Evolutionary conservation across 306 rosid species (phyloP).

Genomic region (Castanospermum australe): DNA sequence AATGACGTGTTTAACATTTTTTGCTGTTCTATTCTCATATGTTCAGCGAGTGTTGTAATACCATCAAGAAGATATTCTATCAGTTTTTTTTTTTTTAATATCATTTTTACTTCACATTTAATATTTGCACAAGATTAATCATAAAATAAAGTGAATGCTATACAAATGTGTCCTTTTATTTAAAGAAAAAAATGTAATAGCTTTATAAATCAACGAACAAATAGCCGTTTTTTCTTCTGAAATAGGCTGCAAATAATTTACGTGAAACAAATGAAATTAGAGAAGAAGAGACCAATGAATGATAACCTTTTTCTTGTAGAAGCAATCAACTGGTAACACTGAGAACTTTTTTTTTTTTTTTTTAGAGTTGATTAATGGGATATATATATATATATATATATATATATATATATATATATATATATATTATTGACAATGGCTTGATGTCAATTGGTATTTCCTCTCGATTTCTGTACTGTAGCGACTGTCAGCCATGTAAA

Average conservation of each 20-base stretch:
- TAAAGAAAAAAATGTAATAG: no score
- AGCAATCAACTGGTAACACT: no score
- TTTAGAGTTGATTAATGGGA: no score
- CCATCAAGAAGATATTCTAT: neutral
- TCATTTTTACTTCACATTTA: neutral
- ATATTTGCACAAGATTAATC: neutral
- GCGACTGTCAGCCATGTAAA: no score
- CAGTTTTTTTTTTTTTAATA: neutral
- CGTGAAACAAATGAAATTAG: neutral
- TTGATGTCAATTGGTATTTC: no score
- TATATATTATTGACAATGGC: no score
- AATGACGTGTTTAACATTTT: neutral
- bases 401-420: no score
- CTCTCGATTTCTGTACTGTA: no score
- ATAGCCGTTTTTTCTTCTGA: neutral
- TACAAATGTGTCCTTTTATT: no score
- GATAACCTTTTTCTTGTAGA: no score
- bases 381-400: no score
- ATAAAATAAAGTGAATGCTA: neutral
- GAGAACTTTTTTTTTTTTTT: no score
- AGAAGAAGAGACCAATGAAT: neutral
- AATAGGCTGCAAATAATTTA: neutral
- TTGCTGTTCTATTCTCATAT: neutral
- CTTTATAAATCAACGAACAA: neutral
- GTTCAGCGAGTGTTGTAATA: neutral